Evolutionary conservation across 495 filamentous ascomycete species (phyloP).

Genomic region (Talaromyces wortmannii): DNA sequence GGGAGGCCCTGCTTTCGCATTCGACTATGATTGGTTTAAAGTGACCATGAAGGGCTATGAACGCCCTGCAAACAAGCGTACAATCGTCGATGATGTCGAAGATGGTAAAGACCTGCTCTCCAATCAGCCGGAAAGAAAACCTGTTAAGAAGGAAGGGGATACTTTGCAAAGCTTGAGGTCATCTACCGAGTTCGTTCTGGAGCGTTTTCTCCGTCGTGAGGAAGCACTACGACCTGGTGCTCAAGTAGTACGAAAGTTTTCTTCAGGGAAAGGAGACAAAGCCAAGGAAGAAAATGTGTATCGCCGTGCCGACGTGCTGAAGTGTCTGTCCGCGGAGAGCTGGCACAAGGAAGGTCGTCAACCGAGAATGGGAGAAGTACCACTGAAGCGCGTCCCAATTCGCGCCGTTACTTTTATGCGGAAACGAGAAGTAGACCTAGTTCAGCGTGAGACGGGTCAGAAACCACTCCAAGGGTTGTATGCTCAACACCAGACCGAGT

Average conservation of each 20-base stretch:
- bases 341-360: slow-evolving; percentile 96
- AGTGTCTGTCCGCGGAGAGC: slow-evolving; percentile 85
- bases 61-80: slow-evolving; percentile 50
- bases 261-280: slow-evolving; percentile 56
- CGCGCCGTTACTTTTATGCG: slow-evolving; percentile 84
- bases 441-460: slow-evolving; percentile 67
- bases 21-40: slow-evolving; percentile 84
- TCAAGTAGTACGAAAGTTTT: slow-evolving; percentile 67
- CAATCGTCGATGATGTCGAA: slow-evolving; percentile 69
- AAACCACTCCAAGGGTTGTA: slow-evolving; percentile 86
- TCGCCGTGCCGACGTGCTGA: slow-evolving; percentile 68
- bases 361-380: slow-evolving; percentile 58
- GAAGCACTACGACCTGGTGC: slow-evolving; percentile 74
- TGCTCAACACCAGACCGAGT: slow-evolving; percentile 79
- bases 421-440: slow-evolving; percentile 84
- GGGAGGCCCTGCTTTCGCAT: slow-evolving; percentile 63
- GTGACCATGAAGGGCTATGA: slow-evolving; percentile 66
- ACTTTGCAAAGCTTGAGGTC: slow-evolving; percentile 81
- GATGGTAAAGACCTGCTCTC: slow-evolving; percentile 68
- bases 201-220: slow-evolving; percentile 84
- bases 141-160: slow-evolving; percentile 60
- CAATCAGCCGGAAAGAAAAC: slow-evolving; percentile 62
- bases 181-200: slow-evolving; percentile 78
- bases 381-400: slow-evolving; percentile 82
- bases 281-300: slow-evolving; percentile 74